Evolutionary conservation across 2,329 filamentous ascomycete genomes (phyloP).

Genomic region (Penicillium sp.): DNA sequence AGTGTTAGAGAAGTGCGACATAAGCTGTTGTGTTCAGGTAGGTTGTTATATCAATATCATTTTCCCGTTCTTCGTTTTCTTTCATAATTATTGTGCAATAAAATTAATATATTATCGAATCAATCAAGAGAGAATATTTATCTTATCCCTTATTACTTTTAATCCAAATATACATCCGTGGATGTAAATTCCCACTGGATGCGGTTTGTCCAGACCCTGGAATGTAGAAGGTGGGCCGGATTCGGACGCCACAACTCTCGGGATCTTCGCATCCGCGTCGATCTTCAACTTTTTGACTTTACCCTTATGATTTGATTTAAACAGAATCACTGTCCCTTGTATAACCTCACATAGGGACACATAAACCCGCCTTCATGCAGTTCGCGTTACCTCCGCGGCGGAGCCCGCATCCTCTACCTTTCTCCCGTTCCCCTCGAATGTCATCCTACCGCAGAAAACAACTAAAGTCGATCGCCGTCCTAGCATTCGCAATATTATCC

Average conservation of each 20-base stretch:
- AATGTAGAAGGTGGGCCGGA: conserved; percentile 14
- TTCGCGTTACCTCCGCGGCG: conserved; percentile 87
- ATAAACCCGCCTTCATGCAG: conserved; percentile 61
- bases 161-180: background rate
- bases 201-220: conserved; percentile 6
- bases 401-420: conserved; percentile 71
- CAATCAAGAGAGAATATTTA: background rate
- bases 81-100: background rate
- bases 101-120: background rate
- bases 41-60: too few species aligned
- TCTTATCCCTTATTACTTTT: background rate
- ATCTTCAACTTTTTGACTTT: background rate
- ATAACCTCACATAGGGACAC: conserved; percentile 22
- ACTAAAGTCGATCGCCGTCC: conserved; percentile 57
- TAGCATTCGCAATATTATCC: conserved; percentile 55
- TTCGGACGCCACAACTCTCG: conserved; percentile 5
- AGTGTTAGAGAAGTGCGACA: background rate
- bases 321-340: background rate
- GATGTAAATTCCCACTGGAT: background rate
- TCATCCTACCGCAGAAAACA: conserved; percentile 57
- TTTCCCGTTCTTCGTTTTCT: background rate
- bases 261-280: conserved; percentile 9
- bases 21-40: background rate
- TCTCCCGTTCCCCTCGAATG: conserved; percentile 51
- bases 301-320: conserved; percentile 5